Conservation (phyloP, 2,329 filamentous ascomycete species). For the Aureobasidium mangrovei region DNA sequence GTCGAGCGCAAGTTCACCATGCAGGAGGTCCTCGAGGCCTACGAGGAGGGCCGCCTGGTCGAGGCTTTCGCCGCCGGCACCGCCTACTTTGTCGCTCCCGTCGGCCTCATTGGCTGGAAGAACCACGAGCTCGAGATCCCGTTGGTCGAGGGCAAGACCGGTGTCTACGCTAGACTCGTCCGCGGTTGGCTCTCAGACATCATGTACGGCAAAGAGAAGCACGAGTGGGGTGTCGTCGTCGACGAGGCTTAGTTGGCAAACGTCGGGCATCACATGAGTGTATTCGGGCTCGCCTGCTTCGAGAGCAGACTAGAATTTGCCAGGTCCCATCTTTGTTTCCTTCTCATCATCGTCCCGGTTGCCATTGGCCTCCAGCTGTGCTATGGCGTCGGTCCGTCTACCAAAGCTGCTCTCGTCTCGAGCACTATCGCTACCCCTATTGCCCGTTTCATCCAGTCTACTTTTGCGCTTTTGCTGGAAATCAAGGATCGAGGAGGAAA, state of each 20-base stretch:
- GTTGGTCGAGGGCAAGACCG: conserved; percentile 25
- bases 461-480: too few species aligned
- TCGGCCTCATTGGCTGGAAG: conserved; percentile 38
- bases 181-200: conserved; percentile 41
- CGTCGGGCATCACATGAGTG: neutral
- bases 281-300: too few species aligned
- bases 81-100: conserved; percentile 49
- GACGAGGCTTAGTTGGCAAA: conserved; percentile 25
- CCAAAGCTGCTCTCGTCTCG: too few species aligned
- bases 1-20: conserved; percentile 50
- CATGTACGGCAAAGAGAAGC: conserved; percentile 40
- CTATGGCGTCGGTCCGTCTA: too few species aligned
- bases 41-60: conserved; percentile 40
- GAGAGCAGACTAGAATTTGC: too few species aligned
- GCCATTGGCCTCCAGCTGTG: too few species aligned
- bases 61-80: conserved; percentile 85
- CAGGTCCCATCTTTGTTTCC: too few species aligned
- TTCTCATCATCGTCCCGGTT: too few species aligned
- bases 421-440: too few species aligned
- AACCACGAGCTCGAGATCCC: conserved; percentile 36
- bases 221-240: conserved; percentile 41
- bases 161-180: conserved; percentile 33
- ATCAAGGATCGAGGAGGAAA: too few species aligned
- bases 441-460: too few species aligned
- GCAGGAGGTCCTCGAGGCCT: conserved; percentile 17